These are phyloP conservation scores for Pseudogymnoascus sp. DNA, from an alignment of 2,329 filamentous ascomycete species.

Conservation along the genomic window DNA sequence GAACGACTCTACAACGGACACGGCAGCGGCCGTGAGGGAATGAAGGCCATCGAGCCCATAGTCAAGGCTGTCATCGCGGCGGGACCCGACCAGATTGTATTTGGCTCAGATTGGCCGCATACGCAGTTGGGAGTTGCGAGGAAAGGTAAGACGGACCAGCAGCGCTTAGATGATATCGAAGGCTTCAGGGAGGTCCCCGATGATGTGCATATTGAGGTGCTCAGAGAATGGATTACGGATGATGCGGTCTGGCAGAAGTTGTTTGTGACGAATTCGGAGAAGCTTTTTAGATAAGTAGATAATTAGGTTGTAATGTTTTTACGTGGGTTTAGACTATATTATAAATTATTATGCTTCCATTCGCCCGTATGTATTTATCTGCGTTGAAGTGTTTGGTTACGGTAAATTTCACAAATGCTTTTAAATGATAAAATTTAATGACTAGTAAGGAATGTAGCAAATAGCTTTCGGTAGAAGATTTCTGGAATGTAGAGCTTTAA, in stretches of 20 bases:
- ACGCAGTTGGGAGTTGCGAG: slow-evolving; percentile 21
- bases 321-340: not conserved
- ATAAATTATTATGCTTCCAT: too few relatives aligned
- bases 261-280: slow-evolving; percentile 22
- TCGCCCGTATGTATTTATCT: too few relatives aligned
- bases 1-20: slow-evolving; percentile 24
- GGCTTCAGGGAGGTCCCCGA: slow-evolving; percentile 22
- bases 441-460: not conserved
- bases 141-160: slow-evolving; percentile 22
- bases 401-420: not conserved
- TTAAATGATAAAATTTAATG: not conserved
- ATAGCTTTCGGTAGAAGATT: not conserved
- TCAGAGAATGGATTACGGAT: slow-evolving; percentile 23
- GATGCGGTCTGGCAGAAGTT: slow-evolving; percentile 22
- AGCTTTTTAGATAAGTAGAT: slow-evolving; percentile 20
- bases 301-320: not conserved
- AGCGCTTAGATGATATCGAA: slow-evolving; percentile 22
- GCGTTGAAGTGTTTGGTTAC: too few relatives aligned
- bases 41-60: slow-evolving; percentile 19
- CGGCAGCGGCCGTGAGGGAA: slow-evolving; percentile 13
- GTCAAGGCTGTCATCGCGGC: slow-evolving; percentile 21
- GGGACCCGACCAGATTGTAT: slow-evolving; percentile 22
- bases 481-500: not conserved
- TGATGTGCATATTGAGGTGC: slow-evolving; percentile 19
- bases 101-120: slow-evolving; percentile 25